Conservation (phyloP, 140 eudicot genomes). For the Oenanthe javanica region DNA sequence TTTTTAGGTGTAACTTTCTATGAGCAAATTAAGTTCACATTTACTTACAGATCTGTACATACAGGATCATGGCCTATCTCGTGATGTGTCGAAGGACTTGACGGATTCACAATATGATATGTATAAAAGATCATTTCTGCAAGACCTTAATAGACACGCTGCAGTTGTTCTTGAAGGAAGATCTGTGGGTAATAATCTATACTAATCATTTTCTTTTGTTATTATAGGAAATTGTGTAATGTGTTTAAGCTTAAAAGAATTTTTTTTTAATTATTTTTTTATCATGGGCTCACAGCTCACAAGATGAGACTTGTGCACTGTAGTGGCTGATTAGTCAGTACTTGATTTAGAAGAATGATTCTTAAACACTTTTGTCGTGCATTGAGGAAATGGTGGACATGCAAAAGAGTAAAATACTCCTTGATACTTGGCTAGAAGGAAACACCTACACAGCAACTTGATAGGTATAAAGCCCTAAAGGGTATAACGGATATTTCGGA, state of each 20-base stretch:
- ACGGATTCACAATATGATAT: constrained; percentile 73
- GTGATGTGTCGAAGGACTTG: constrained; percentile 46
- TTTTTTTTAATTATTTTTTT: neutral
- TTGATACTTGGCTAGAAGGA: neutral
- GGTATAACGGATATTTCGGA: neutral
- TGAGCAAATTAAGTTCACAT: neutral
- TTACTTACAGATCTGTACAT: constrained; percentile 9
- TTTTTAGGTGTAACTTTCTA: neutral
- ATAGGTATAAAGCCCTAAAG: neutral
- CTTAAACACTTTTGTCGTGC: neutral
- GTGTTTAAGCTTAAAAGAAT: neutral
- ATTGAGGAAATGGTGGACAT: neutral
- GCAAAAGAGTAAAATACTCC: neutral
- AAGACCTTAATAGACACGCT: constrained; percentile 87
- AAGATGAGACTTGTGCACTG: neutral
- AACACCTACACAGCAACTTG: neutral
- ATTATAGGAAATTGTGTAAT: neutral
- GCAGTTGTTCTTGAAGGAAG: constrained; percentile 99
- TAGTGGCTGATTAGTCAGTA: neutral
- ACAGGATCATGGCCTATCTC: constrained; percentile 80
- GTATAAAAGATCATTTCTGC: constrained; percentile 65
- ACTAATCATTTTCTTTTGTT: neutral
- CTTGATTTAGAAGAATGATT: neutral
- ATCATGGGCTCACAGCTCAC: neutral
- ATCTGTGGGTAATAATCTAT: constrained; percentile 51